Evolutionary conservation across 2,329 filamentous ascomycete species (phyloP).

Genomic region (Rhytidhysteron rufulum): DNA sequence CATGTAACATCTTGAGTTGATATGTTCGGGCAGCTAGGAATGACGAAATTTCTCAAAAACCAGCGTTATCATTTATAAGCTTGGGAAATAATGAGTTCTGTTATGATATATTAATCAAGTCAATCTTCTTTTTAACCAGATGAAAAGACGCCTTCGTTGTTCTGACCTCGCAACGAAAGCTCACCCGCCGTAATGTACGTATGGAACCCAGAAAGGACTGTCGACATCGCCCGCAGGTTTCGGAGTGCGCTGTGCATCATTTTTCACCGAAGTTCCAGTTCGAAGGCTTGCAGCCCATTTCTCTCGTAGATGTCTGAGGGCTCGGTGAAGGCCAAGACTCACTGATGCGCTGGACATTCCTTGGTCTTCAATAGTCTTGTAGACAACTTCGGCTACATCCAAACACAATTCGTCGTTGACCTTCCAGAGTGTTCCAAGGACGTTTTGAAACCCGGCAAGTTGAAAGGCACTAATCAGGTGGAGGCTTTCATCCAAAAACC

Average conservation of each 20-base stretch:
- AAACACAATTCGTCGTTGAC: constrained; percentile 32
- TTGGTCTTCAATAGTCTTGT: constrained; percentile 14
- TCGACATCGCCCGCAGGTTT: no score
- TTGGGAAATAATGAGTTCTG: no score
- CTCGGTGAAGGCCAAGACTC: constrained; percentile 7
- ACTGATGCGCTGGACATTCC: constrained; percentile 7
- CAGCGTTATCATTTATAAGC: neutral
- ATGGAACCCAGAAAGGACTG: no score
- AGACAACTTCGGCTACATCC: constrained; percentile 24
- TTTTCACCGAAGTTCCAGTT: no score
- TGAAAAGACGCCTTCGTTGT: no score
- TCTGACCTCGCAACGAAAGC: no score
- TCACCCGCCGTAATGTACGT: no score
- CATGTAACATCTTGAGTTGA: neutral
- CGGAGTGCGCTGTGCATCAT: no score
- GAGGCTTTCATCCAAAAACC: constrained; percentile 35
- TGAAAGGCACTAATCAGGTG: constrained; percentile 39
- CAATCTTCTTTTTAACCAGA: no score
- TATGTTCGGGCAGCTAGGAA: neutral
- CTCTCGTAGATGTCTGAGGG: constrained; percentile 4
- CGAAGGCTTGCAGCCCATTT: no score
- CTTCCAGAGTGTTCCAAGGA: constrained; percentile 42
- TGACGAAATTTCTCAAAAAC: neutral
- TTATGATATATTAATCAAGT: no score
- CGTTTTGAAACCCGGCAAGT: constrained; percentile 20